Conservation (phyloP, 2,329 filamentous ascomycete species). For the Alternaria longipes region DNA sequence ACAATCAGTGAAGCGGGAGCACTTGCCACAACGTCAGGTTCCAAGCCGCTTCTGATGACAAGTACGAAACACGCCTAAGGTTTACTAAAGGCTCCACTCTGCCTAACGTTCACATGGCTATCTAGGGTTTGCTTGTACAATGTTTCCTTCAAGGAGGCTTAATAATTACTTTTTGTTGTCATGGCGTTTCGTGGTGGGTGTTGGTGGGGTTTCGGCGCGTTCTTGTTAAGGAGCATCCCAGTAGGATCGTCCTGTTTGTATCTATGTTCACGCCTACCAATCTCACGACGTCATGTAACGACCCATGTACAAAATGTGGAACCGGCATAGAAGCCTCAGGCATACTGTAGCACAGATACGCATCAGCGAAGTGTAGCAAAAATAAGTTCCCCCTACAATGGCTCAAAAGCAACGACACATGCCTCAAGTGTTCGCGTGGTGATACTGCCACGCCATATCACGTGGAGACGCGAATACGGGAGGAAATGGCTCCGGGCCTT, state of each 20-base stretch:
- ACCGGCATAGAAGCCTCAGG: not conserved
- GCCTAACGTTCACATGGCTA: not conserved
- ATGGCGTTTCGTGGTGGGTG: constrained; percentile 7
- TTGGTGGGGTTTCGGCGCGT: constrained; percentile 13
- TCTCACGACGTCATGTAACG: constrained; percentile 10
- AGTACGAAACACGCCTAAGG: not conserved
- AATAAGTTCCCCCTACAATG: not conserved
- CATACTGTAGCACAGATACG: constrained; percentile 1
- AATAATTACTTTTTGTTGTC: not conserved
- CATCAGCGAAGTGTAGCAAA: not conserved
- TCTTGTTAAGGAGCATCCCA: constrained; percentile 3
- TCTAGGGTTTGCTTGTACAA: not conserved
- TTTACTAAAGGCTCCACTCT: not conserved
- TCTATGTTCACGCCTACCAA: constrained; percentile 7
- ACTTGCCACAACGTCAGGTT: not conserved
- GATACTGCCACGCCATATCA: constrained; percentile 12
- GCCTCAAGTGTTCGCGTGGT: constrained; percentile 2
- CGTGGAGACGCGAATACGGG: constrained; percentile 18
- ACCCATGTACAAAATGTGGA: not conserved
- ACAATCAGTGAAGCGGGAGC: not conserved
- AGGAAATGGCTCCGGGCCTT: constrained; percentile 1
- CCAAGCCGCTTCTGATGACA: not conserved
- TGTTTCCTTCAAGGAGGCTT: not conserved
- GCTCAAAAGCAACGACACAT: not conserved
- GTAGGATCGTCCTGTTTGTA: constrained; percentile 6